Percentiles rank a stretch among this genome's conserved stretches.
Conservation (phyloP, 306 rosid species). For the Cucurbita argyrosperma region DNA sequence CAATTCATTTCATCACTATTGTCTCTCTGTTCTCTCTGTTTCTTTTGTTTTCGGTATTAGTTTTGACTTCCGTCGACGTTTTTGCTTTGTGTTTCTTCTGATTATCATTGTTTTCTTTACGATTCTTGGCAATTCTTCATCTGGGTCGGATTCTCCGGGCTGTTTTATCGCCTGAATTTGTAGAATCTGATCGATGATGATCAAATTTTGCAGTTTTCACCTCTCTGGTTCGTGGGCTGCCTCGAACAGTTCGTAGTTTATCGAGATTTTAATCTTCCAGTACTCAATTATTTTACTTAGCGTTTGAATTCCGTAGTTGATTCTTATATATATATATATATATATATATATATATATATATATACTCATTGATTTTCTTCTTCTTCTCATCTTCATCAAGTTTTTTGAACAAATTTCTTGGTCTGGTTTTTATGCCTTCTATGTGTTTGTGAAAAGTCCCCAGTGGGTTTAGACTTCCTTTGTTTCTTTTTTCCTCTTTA, state of each 20-base stretch:
- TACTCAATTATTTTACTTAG: neutral
- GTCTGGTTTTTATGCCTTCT: neutral
- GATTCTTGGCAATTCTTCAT: neutral
- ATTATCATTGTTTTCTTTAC: neutral
- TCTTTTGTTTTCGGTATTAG: neutral
- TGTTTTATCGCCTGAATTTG: neutral
- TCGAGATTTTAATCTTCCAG: neutral
- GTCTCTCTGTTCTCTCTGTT: neutral
- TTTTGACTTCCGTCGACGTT: neutral
- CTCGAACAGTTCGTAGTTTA: neutral
- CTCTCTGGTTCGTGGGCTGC: conserved; percentile 8
- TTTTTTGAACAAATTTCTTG: neutral
- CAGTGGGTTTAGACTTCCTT: conserved; percentile 1
- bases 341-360: no score
- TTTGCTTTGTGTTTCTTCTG: neutral
- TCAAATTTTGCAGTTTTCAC: neutral
- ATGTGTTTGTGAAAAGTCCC: neutral
- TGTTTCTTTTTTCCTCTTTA: neutral
- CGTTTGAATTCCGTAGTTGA: neutral
- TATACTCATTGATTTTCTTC: neutral
- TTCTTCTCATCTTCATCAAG: neutral
- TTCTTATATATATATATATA: neutral
- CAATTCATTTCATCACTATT: neutral
- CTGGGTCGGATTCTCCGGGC: neutral
- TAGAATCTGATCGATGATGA: neutral